A percentile compares a stretch with the other conserved stretches of the same genome.
These are phyloP conservation scores for Cryoendolithus antarcticus DNA, from an alignment of 2,329 filamentous ascomycete genomes.

Conservation along the genomic window DNA sequence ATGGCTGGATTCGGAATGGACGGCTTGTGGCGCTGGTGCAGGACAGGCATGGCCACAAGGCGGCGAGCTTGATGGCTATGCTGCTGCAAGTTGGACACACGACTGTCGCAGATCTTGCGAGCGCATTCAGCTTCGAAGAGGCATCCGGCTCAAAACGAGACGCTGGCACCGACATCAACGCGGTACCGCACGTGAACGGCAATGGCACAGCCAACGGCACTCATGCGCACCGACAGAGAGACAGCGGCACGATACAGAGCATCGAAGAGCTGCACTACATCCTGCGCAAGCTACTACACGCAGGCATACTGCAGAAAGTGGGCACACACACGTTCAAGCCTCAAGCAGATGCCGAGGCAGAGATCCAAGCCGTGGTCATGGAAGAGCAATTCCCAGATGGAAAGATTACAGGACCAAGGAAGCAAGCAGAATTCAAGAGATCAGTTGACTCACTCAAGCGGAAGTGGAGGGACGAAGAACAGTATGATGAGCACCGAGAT, in stretches of 20 bases:
- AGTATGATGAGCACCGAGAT: constrained; percentile 18
- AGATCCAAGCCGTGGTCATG: constrained; percentile 52
- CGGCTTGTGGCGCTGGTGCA: constrained; percentile 70
- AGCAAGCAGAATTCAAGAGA: constrained; percentile 50
- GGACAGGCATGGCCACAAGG: constrained; percentile 59
- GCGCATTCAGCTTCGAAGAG: constrained; percentile 5
- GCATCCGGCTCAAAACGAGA: constrained; percentile 17
- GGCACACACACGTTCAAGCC: constrained; percentile 35
- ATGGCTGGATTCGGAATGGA: constrained; percentile 67
- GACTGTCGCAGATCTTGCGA: constrained; percentile 50
- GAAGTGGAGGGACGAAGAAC: constrained; percentile 34
- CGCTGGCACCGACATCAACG: constrained; percentile 14
- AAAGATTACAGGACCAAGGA: constrained; percentile 49
- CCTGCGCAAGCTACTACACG: constrained; percentile 42
- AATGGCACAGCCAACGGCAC: constrained; percentile 11
- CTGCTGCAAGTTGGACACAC: constrained; percentile 68
- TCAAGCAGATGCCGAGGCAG: constrained; percentile 42
- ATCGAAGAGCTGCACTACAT: constrained; percentile 30
- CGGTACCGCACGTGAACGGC: constrained; percentile 13
- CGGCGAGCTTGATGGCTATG: constrained; percentile 61
- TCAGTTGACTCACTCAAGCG: constrained; percentile 45
- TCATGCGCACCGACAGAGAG: neutral
- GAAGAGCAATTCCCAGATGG: constrained; percentile 41
- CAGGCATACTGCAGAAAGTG: constrained; percentile 57
- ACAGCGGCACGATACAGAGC: neutral